Evolutionary conservation across 1,284 basidiomycete genomes (phyloP), one percentile per base, ranked within the genome.

Genomic region (Apiotrichum gracile): DNA sequence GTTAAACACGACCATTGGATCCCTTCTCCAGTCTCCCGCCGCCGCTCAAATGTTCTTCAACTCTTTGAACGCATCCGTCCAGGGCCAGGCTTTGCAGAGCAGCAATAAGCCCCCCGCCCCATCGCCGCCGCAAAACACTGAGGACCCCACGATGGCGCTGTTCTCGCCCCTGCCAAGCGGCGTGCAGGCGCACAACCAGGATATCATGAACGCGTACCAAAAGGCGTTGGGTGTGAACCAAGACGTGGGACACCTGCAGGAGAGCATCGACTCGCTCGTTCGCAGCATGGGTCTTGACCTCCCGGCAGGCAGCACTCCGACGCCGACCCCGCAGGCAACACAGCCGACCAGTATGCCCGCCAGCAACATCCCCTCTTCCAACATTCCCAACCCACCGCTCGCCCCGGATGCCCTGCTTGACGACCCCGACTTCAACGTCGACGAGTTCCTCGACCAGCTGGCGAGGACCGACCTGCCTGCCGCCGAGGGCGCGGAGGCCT

Each of bases 21-120:
- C 79, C 21, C 70, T 85, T 49, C 78, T 84, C 44, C 81, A 83
- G 42, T 82, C 82, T 0, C 85, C 86, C 0, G 74, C 76, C 2
- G 84, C 87, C 59, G 79, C 89, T 53, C 85, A 88, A 60, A 83
- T 84, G 60, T 77, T 90, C 44, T 76, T 89, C 48, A 79, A 82
- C 29, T 80, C 82, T 22, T 61, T 76, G 25, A 71, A 66, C 48
- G 56, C 58, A n/a, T 62, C 61, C 14, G 55, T 57, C 2, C 71
- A 73, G 53, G 71, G 68, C 27, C 71, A 73, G 53, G 51, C 57
- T 13, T 48, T 73, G 7, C 52, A 60, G 5, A 58, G 63, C 9
- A 22, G 12, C 31, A 57, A 49, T 22, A 57, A 55, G 37, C 34
- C 37, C 17, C 22, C 58, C 8, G 37, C 52, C 22, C 49, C 49